Base-by-base conservation (phyloP, 2,329 filamentous ascomycete species). In the Ceratocystis harringtonii region DNA sequence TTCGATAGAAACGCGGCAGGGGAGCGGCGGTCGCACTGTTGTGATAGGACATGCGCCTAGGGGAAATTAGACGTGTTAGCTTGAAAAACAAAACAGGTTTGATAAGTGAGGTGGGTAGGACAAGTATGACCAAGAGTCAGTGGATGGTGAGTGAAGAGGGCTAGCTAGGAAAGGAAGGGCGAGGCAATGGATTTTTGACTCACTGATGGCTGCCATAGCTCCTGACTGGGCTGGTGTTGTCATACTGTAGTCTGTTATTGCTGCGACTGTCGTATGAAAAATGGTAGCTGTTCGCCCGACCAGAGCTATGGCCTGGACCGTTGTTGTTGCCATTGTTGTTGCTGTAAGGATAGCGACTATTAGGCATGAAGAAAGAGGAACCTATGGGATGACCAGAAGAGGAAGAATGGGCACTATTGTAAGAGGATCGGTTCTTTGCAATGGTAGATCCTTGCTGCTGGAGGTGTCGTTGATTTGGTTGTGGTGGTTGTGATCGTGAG, bases 281-380 rank as follows among this genome's bases (percentile, higher is more conserved):
- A 66, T 88, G 81, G 75, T 92, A 90, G 64, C 88, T 88, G 75
- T 92, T 92, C 64, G 86, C 30, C 36, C 41, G 82, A 69, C 85
- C 84, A 57, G 86, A 83, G 7, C 52, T 30, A 57, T 57, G 52
- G 2, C 25, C 61, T 48, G 43, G 43, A 8, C 61, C 61, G 41
- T 50, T 62, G n/a, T 87, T 87, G 65, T 52, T 36, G 30, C 3
- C 12, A 10, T 41, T 36, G 32, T 3, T 3, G 32, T 12, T 36
- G 32, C 32, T 36, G 10, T 57, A 28, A 22, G 88, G 84, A 70
- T 90, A 86, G 68, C 90, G 84, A 72, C 94, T 90, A 73, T 97
- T 94, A 75, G 97, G 92, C 84, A 97, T 91, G 78, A 96, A 97
- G 79, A 97, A 97, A 68, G 89, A 87, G 67, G 48, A 22, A 15